Evolutionary conservation across 2,329 filamentous ascomycete genomes (phyloP), one percentile per base, ranked within the genome.

Genomic region (Reticulascus tulasneorum): DNA sequence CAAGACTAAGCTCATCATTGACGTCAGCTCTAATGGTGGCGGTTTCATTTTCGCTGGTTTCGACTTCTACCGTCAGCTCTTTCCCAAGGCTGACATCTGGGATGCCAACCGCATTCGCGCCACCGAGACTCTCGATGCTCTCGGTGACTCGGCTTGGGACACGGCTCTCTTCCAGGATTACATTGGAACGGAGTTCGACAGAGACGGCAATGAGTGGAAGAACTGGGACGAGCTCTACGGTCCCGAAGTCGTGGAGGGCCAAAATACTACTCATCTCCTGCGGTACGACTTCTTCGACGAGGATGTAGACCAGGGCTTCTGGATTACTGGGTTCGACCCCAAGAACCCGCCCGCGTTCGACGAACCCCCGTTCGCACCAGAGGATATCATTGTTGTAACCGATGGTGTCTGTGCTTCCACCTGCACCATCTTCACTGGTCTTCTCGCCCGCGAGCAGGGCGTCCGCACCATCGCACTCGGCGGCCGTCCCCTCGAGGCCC

Each of bases 1-100:
- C 3, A 79, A 79, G 51, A 74, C 63, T 3, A 79, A 75, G 52
- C 62, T 86, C 6, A 65, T 86, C 20, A 73, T 86, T 40, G 82
- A 86, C 44, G 50, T 85, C 7, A 69, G 73, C 5, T 66, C 62
- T 3, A 86, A 86, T 45, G 64, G 63, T 1, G 82, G 81, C 24
- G 81, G 82, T 2, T 55, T 57, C 28, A 50, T 76, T 11, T 47
- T 60, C 7, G 60, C 66, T 7, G 71, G 67, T 2, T 65, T 64
- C 28, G 66, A 72, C 27, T 47, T 70, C 1, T 80, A 80, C 50
- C 56, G 58, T 8, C 52, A 64, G 19, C 51, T 63, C 8, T 62
- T 61, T 32, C 59, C 59, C n/a, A 26, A 41, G 18, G 15, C 5
- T 25, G 28, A 24, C n/a, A n/a, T 43, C 9, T 48, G 45, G 26